Base-by-base conservation (phyloP, 495 filamentous ascomycete species). In the Lasiosphaeriaceae sp. region DNA sequence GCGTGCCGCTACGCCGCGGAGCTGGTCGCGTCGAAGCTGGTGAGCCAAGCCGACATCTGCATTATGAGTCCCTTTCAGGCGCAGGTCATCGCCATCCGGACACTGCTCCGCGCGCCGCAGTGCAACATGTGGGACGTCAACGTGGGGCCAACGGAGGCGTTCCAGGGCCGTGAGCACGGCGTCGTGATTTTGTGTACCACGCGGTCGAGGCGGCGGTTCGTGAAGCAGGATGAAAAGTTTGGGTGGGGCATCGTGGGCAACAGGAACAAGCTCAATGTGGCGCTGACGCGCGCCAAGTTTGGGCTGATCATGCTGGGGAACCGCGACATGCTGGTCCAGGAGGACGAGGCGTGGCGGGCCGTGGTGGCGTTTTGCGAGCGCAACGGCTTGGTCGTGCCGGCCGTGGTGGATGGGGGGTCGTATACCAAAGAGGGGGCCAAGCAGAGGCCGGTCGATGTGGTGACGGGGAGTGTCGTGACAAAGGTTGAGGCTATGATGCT, bases 111-210 rank as follows among this genome's bases (percentile, higher is more conserved):
- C 14, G 34, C 12, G 11, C 66, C 75, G 20, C 47, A 64, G 53
- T 53, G 45, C 5, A 43, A 60, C 35, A 17, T 78, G 22, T 71
- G 68, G 57, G 69, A 68, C 22, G 69, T 83, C 17, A 82, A 81
- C 56, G 76, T 84, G 20, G 81, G 81, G 2, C 80, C 81, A 3
- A 72, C 80, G 21, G 81, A 84, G 59, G 80, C 77, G n/a, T 83
- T 78, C 54, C 81, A 83, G 56, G 81, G 81, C 0, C 64, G 80
- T 22, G 81, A 84, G 60, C 72, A 72, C 29, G 66, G 71, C 11
- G 71, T 81, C 19, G 81, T 83, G 19, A 80, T 84, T 51, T 58
- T 84, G 17, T 83, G 81, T 57, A 82, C 79, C 1, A 84, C 81
- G 41, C 61, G 81, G 29, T 72, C 74, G 2, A 59, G 77, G 21